Conservation (phyloP, 768 basidiomycete species). For the Coprinopsis strossmayeri region DNA sequence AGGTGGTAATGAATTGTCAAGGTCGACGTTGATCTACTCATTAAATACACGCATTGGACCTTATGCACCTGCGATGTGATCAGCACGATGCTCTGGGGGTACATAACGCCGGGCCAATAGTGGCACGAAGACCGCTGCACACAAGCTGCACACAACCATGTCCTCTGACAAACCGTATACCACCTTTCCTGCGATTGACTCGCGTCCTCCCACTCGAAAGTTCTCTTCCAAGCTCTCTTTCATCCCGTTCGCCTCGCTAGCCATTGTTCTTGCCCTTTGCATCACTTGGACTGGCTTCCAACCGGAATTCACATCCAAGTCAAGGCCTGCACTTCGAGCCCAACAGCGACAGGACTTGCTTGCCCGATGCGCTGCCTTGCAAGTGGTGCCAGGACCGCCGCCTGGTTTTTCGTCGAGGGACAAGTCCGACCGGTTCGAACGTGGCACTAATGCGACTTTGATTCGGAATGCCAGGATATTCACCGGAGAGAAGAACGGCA, state of each 20-base stretch:
- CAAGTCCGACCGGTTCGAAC: conserved; percentile 59
- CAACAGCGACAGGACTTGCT: conserved; percentile 26
- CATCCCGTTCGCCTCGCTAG: neutral
- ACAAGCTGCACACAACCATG: neutral
- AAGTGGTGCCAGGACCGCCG: conserved; percentile 36
- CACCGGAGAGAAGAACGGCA: conserved; percentile 51
- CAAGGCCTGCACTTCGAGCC: neutral
- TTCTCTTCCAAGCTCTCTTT: neutral
- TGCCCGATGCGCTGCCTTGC: conserved; percentile 46
- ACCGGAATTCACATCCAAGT: neutral
- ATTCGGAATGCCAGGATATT: conserved; percentile 69
- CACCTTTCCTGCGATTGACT: neutral
- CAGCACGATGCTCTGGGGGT: neutral
- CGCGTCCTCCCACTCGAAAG: neutral
- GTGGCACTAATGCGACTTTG: conserved; percentile 57
- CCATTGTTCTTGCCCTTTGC: neutral
- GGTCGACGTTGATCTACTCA: neutral
- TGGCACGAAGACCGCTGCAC: neutral
- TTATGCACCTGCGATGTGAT: neutral
- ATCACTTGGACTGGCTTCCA: neutral
- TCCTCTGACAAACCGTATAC: neutral
- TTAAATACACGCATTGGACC: neutral
- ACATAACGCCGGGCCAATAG: too few species aligned
- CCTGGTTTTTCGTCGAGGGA: conserved; percentile 33
- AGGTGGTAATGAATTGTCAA: neutral